These are phyloP conservation scores for Pichia sp. DNA, from an alignment of 1,139 yeast species.

Conservation along the genomic window DNA sequence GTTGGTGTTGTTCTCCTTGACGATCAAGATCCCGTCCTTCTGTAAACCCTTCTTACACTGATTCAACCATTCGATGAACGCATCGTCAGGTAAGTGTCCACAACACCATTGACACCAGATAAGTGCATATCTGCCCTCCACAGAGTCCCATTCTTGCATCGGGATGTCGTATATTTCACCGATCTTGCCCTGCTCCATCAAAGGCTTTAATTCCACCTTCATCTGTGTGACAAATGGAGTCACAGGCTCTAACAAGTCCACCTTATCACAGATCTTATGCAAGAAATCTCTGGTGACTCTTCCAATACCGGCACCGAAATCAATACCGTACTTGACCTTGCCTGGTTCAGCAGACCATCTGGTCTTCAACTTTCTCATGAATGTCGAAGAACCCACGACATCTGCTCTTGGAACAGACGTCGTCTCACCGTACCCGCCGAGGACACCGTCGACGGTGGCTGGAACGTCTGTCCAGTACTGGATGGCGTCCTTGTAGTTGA, in stretches of 20 bases:
- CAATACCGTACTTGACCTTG: conserved; percentile 59
- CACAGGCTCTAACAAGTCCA: conserved; percentile 91
- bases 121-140: conserved; percentile 74
- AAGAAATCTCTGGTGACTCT: conserved; percentile 85
- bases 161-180: conserved; percentile 78
- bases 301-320: conserved; percentile 97
- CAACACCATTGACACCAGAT: conserved; percentile 99
- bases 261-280: conserved; percentile 71
- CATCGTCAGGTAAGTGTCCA: conserved; percentile 88
- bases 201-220: conserved; percentile 54
- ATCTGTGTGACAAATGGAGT: conserved; percentile 79
- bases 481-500: conserved; percentile 80
- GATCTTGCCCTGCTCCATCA: conserved; percentile 59
- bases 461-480: conserved; percentile 86
- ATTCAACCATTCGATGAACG: conserved; percentile 66
- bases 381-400: conserved; percentile 80
- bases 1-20: conserved; percentile 84
- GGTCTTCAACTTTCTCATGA: conserved; percentile 68
- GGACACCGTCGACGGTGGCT: conserved; percentile 90
- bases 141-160: conserved; percentile 82
- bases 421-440: conserved; percentile 92
- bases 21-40: conserved; percentile 76
- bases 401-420: conserved; percentile 92
- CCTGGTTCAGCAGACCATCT: conserved; percentile 57
- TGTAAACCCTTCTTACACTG: conserved; percentile 70